Evolutionary conservation across 208 protist genomes (phyloP).

Genomic region (Angomonas ambiguus): DNA sequence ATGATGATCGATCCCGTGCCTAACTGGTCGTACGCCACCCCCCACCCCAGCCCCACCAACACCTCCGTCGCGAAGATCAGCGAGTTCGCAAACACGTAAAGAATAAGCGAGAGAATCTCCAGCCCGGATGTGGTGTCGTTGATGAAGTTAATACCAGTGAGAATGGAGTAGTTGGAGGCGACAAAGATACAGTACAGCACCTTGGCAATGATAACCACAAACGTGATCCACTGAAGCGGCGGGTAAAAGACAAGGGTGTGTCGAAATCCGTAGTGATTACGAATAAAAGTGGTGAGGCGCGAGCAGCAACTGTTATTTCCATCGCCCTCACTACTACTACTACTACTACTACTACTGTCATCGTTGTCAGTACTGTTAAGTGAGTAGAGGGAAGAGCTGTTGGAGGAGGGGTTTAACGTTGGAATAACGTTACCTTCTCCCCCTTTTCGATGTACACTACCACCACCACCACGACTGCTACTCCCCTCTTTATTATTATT

Average conservation of each 20-base stretch:
- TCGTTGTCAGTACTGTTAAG: background rate
- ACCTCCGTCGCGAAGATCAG: constrained; percentile 40
- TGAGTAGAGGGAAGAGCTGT: background rate
- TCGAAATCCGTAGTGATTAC: constrained; percentile 1
- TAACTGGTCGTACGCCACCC: constrained; percentile 35
- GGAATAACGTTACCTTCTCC: no score
- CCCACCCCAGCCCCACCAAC: constrained; percentile 57
- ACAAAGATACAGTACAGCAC: constrained; percentile 31
- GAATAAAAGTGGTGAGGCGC: background rate
- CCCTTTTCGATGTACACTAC: no score
- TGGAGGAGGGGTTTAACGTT: no score
- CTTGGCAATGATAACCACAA: constrained; percentile 27
- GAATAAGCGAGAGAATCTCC: constrained; percentile 18
- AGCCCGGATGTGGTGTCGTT: constrained; percentile 2
- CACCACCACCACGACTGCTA: no score
- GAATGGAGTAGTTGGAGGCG: constrained; percentile 20
- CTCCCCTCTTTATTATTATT: no score
- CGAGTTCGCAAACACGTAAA: constrained; percentile 19
- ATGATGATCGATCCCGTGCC: constrained; percentile 30
- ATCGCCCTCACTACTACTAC: background rate
- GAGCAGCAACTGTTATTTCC: background rate
- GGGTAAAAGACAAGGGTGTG: constrained; percentile 49
- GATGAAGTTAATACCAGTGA: constrained; percentile 2
- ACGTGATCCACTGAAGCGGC: constrained; percentile 49
- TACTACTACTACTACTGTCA: background rate